Evolutionary conservation across 176 grass and related monocot genomes (phyloP), one percentile per base, ranked within the genome.

Genomic region (Thalia dealbata): DNA sequence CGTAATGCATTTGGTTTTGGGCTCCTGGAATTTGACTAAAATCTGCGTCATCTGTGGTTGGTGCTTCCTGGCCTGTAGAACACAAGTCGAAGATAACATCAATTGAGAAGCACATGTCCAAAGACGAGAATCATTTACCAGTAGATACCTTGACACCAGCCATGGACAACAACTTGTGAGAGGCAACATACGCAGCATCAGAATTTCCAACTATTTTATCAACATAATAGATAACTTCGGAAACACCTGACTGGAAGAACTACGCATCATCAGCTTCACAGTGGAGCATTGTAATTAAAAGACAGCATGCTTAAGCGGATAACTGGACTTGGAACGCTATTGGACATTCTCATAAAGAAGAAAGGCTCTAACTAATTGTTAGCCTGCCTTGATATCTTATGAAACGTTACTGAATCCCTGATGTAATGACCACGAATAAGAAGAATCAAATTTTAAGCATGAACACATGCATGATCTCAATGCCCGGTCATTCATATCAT

Each of bases 141-240:
- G 24, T 27, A 64, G 4, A 71, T 74, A 99, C 95, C 95, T 99
- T 99, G 22, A 99, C 62, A 63, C 85, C 82, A 84, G 95, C 87
- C 87, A 99, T 88, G 5, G 81, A 79, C 70, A 99, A 79, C 67
- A 93, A 78, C 81, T 84, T 99, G 85, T 93, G 87, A 54, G 95
- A 99, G 46, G 95, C 95, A 3, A 88, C 52, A 80, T 99, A 99
- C 79, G 75, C 81, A 75, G 85, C 48, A 85, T 84, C 90, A 19
- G 89, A 84, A 78, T 78, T 93, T 64, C 79, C 91, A 0, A 91
- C 61, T 72, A 73, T 93, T 88, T 97, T 99, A 72, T 99, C 95
- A 18, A 92, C 83, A 77, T 92, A 99, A 77, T 99, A 92, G 75
- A 99, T 93, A 69, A 99, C 95, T 84, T 99, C 95, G 60, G 93